A percentile compares a stretch with the other conserved stretches of the same genome.
Evolutionary conservation across 805 yeast genomes (phyloP).

Genomic region (Suhomyces pyralidae): DNA sequence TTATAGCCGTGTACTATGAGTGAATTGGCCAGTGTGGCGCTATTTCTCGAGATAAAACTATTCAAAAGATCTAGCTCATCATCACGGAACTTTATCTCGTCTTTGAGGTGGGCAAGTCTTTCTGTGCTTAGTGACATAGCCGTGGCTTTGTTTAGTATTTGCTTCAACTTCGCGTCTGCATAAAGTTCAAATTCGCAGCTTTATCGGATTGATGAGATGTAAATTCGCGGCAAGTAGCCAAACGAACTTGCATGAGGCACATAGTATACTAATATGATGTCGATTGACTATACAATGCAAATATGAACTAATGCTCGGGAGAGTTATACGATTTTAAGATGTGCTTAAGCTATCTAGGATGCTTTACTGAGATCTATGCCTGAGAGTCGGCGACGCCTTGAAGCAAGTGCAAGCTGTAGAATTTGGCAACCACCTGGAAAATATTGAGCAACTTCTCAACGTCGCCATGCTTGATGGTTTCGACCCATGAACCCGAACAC

Average conservation of each 20-base stretch:
- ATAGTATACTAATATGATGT: not conserved
- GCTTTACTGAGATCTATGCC: not conserved
- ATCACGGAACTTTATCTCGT: conserved; percentile 26
- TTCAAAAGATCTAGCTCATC: conserved; percentile 34
- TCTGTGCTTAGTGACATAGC: not conserved
- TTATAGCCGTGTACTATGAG: conserved; percentile 48
- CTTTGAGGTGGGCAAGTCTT: conserved; percentile 3
- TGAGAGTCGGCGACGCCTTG: conserved; percentile 17
- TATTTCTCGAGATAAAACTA: conserved; percentile 30
- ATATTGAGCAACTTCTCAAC: conserved; percentile 46
- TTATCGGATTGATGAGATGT: not conserved
- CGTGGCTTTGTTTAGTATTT: not conserved
- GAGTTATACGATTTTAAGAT: too few species aligned
- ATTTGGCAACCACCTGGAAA: conserved; percentile 57
- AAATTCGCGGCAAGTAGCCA: not conserved
- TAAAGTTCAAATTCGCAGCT: not conserved
- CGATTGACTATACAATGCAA: not conserved
- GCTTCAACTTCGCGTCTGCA: not conserved
- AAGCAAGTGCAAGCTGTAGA: conserved; percentile 59
- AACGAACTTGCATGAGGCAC: not conserved
- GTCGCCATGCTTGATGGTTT: conserved; percentile 46
- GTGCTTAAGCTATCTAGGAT: too few species aligned
- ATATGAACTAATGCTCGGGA: not conserved
- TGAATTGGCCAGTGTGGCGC: conserved; percentile 28
- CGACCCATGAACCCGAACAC: conserved; percentile 86